These are phyloP conservation scores for Sabuloglossum arenarium DNA, from an alignment of 495 filamentous ascomycete species.

Conservation along the genomic window DNA sequence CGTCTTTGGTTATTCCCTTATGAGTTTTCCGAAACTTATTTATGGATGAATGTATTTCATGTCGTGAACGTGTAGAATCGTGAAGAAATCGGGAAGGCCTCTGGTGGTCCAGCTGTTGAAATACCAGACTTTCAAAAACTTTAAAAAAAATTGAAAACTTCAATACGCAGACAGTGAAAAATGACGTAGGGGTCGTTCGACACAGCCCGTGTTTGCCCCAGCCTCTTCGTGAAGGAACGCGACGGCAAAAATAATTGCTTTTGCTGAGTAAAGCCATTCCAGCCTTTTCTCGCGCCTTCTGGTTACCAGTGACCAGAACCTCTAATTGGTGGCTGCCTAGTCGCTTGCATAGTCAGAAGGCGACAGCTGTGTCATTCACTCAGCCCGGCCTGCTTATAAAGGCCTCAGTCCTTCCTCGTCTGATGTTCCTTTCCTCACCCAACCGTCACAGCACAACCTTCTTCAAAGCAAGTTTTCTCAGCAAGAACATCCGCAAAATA, in stretches of 20 bases:
- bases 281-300: constrained; percentile 4
- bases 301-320: neutral
- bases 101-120: neutral
- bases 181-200: neutral
- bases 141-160: neutral
- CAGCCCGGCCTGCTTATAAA: neutral
- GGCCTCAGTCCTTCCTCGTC: neutral
- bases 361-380: neutral
- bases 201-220: too few species aligned
- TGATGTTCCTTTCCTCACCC: constrained; percentile 5
- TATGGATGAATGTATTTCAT: neutral
- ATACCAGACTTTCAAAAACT: neutral
- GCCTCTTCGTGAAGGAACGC: too few species aligned
- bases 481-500: too few species aligned
- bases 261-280: too few species aligned
- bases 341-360: neutral
- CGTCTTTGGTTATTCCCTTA: neutral
- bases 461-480: neutral
- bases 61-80: neutral
- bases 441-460: neutral
- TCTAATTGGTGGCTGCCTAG: neutral
- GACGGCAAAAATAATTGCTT: too few species aligned
- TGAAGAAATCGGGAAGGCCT: neutral
- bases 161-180: too few species aligned
- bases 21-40: neutral